Base-by-base conservation (phyloP, 2,329 filamentous ascomycete genomes). In the Erysiphe neolycopersici region DNA sequence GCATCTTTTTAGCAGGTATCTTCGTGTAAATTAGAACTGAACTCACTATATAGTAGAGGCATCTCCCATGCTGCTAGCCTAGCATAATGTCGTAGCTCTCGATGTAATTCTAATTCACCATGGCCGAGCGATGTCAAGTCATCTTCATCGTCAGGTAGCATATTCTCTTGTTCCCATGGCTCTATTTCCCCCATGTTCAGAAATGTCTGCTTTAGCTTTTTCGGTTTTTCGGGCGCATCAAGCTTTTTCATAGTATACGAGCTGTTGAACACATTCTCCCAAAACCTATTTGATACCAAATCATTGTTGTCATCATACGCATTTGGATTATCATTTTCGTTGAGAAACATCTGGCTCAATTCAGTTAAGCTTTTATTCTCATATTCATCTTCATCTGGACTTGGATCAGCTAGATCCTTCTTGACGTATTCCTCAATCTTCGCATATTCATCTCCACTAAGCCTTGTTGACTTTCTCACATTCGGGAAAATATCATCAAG, bases 31-130 rank as follows among this genome's bases (percentile, higher is more conserved):
- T 13, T n/a, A 11, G 9, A 2, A 36, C 17, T n/a, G 9, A 43
- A 67, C 81, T 60, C 71, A 93, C 85, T 80, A 46, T 76, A 73
- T 47, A 98, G 65, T 48, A 93, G 63, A 10, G 89, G 89, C 78
- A 98, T 81, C 61, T 98, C 89, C 85, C 89, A 98, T 19, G 84
- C 83, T 40, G 80, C 75, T 52, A 93, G 66, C 43, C 89, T 71
- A 41, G 80, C 76, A 59, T 93, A 94, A 54, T 93, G 75, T 64
- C 89, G 71, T 57, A 87, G 68, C 60, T 95, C 85, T 49, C 87
- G 70, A 54, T 91, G 76, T 59, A 89, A 71, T 53, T 94, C 82
- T 51, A 98, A 63, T 63, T 95, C 84, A 43, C 69, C 75, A 60
- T 98, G 85, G 0, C 75, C 89, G 59, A 83, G 68, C 43, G 73